Conservation (phyloP, 371 early-diverging fungal genomes). For the Mycotypha africana region DNA sequence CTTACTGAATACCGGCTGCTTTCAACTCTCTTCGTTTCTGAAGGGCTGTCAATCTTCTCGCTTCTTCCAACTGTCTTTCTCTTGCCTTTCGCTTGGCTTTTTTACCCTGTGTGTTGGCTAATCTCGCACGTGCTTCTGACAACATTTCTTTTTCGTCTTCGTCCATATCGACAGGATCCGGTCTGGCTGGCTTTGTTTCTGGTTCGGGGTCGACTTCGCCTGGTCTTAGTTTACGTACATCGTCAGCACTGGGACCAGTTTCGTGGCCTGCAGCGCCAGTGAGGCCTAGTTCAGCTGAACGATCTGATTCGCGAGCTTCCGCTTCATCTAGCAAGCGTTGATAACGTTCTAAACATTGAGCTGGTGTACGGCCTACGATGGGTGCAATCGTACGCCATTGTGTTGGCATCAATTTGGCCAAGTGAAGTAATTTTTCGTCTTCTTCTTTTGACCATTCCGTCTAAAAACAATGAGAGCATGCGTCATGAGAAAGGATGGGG, state of each 20-base stretch:
- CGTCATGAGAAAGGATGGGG: background rate
- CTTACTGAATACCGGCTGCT: constrained; percentile 89
- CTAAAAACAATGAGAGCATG: no score
- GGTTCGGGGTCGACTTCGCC: constrained; percentile 98
- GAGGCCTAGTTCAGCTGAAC: constrained; percentile 59
- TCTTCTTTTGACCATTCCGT: constrained; percentile 98
- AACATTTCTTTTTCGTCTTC: constrained; percentile 99
- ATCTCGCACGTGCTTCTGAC: constrained; percentile 94
- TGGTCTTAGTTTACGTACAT: constrained; percentile 79
- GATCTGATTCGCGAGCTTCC: constrained; percentile 63
- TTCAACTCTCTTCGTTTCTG: constrained; percentile 96
- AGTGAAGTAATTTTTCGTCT: constrained; percentile 94
- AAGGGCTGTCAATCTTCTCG: constrained; percentile 80
- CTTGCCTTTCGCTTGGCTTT: constrained; percentile 98
- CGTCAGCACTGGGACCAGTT: constrained; percentile 73
- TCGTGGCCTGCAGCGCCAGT: constrained; percentile 64
- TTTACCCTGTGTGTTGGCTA: constrained; percentile 98
- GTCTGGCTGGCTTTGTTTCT: constrained; percentile 93
- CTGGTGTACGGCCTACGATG: constrained; percentile 95
- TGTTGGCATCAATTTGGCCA: constrained; percentile 98
- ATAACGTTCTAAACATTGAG: constrained; percentile 97
- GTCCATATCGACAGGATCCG: constrained; percentile 98
- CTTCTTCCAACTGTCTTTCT: constrained; percentile 95
- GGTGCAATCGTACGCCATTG: constrained; percentile 99
- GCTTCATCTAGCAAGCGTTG: constrained; percentile 95